Evolutionary conservation across 1,139 yeast genomes (phyloP), one percentile per base, ranked within the genome.

Genomic region (Spencermartinsiella ligniputridi): DNA sequence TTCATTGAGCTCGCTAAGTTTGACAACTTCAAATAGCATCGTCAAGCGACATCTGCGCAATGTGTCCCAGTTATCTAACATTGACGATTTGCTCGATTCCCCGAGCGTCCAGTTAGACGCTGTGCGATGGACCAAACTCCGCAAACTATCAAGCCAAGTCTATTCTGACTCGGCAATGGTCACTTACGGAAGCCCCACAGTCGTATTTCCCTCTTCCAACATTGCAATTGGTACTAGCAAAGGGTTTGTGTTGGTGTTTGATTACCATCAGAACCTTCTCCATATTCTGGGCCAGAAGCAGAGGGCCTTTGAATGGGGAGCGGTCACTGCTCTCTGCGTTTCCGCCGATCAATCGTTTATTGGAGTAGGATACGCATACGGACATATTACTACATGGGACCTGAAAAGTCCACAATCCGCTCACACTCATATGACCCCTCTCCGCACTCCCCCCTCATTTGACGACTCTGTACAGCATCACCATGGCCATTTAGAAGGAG

Each of bases 201-300:
- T 67, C 19, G 56, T 83, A 6, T 66, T 71, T 3, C 71, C 81
- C 0, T 72, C 79, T 1, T 69, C 79, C 2, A 69, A 69, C 43
- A 69, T 87, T 1, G 78, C 77, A 0, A 57, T 86, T 11, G 94
- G 88, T 2, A 85, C 94, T 0, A 56, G 72, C 1, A 70, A 70
- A 40, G 90, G 90, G 1, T 66, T 61, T 38, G 69, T 84, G 0
- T 61, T 83, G 15, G 68, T 81, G 1, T 86, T 83, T 60, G 83
- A 79, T 56, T 83, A 81, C 53, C 74, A 72, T 40, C 95, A 86
- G 61, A 66, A 62, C 32, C 61, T 79, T 12, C 66, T 69, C 24
- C 66, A 63, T 45, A 66, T 71, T 1, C 57, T 80, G 37, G 72
- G 70, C 1, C 52, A 63, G 32, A 52, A 56, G 27, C 50, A 53